A percentile compares a stretch with the other conserved stretches of the same genome.
Conservation (phyloP, 176 grass and related monocot genomes). For the bread wheat (Triticum aestivum) region DNA sequence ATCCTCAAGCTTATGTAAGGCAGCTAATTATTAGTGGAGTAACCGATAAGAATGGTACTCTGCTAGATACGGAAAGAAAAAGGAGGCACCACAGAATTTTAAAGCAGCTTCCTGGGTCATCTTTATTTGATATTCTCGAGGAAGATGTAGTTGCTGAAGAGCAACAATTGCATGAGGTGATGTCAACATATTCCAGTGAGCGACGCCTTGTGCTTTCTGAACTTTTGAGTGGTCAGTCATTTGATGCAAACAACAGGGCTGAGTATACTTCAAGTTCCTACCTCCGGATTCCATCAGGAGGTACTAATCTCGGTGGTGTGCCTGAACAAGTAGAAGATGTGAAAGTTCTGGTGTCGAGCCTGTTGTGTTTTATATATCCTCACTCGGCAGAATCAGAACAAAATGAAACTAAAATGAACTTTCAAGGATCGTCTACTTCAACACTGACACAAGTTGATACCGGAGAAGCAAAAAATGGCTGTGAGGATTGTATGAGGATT, state of each 20-base stretch:
- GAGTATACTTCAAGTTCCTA: conserved; percentile 40
- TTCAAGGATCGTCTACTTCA: conserved; percentile 59
- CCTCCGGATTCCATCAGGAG: conserved; percentile 50
- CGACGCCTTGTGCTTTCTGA: conserved; percentile 80
- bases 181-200: conserved; percentile 80
- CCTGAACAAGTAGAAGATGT: conserved; percentile 65
- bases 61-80: conserved; percentile 75
- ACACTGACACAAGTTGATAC: conserved; percentile 62
- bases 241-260: conserved; percentile 41
- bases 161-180: conserved; percentile 58
- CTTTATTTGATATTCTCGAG: conserved; percentile 77
- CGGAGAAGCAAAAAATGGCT: conserved; percentile 56
- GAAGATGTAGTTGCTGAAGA: conserved; percentile 60
- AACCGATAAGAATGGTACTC: conserved; percentile 62
- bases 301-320: conserved; percentile 46
- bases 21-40: conserved; percentile 97
- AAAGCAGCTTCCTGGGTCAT: conserved; percentile 82
- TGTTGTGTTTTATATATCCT: conserved; percentile 66
- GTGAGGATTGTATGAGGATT: conserved; percentile 79
- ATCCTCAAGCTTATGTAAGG: conserved; percentile 92
- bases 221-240: conserved; percentile 49
- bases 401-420: conserved; percentile 51
- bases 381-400: conserved; percentile 42
- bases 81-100: conserved; percentile 80
- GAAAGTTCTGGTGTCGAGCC: conserved; percentile 64